Evolutionary conservation across 1,284 basidiomycete species (phyloP), one percentile per base, ranked within the genome.

Genomic region (Meripilus lineatus): DNA sequence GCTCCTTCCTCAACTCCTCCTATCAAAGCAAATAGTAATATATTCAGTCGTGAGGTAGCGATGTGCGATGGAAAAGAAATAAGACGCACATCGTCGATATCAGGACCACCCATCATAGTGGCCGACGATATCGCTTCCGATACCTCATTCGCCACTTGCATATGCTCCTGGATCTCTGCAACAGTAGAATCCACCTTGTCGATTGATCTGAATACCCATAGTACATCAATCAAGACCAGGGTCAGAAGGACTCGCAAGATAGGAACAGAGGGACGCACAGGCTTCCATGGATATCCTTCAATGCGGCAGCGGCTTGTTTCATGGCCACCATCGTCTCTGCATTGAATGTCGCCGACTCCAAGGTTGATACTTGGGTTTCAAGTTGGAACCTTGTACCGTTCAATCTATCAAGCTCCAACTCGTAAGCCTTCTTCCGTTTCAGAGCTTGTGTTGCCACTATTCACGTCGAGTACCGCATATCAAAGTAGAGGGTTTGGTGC

Each of bases 311-410:
- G 33, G 92, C 96, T 67, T 91, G 89, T 84, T 93, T 94, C 93
- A 99, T 98, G 22, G 92, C 94, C 22, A 81, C 73, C 90, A 99
- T 94, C 23, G 93, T 98, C 76, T 98, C 94, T 59, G 92, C 87
- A 67, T 99, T 99, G 69, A 99, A 81, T 72, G 98, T 99, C 39
- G 96, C 96, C 17, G 89, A 93, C 68, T 99, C 96, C 46, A 99
- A 81, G 24, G 95, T 95, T 67, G 96, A 95, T 51, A 99, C 85
- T 72, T 99, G 96, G 58, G 90, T 88, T 71, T 98, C 95, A 39
- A 99, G 78, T 54, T 97, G 96, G 68, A 98, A 69, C 55, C 92
- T 80, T 47, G 87, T 90, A 10, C 91, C 92, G 40, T 86, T 81
- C 53, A 99, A 71, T 54, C 86, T 76, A 55, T 97, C 93, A 45